These are phyloP conservation scores for Nosema muscidifuracis DNA, from an alignment of 371 early-diverging fungal genomes.

Conservation along the genomic window DNA sequence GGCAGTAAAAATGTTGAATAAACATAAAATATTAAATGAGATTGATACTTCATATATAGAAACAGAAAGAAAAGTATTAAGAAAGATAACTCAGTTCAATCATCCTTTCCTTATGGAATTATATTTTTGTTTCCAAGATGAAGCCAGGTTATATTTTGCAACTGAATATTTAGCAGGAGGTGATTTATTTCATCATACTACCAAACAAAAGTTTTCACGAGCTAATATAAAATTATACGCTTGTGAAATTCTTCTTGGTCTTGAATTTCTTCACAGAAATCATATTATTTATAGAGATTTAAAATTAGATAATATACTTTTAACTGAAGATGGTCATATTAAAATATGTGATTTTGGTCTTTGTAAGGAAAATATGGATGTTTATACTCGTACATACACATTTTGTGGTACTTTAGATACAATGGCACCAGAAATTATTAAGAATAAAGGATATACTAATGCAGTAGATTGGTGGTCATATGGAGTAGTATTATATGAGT, in stretches of 20 bases:
- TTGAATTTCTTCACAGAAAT: constrained; percentile 83
- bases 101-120: constrained; percentile 72
- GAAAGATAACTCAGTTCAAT: constrained; percentile 71
- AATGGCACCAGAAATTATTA: constrained; percentile 84
- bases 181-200: constrained; percentile 93
- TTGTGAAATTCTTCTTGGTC: constrained; percentile 84
- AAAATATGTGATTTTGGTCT: constrained; percentile 91
- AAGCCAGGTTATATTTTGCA: constrained; percentile 53
- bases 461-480: constrained; percentile 95
- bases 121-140: constrained; percentile 58
- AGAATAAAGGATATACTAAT: constrained; percentile 83
- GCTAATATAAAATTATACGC: constrained; percentile 92
- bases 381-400: constrained; percentile 76
- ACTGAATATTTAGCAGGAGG: constrained; percentile 67
- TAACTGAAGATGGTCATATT: constrained; percentile 75
- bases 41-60: constrained; percentile 78
- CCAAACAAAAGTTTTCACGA: constrained; percentile 83
- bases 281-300: constrained; percentile 95
- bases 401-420: constrained; percentile 92
- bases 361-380: constrained; percentile 77
- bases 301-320: constrained; percentile 82
- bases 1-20: constrained; percentile 92
- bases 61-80: constrained; percentile 81
- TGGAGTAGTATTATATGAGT: constrained; percentile 92
- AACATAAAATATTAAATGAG: constrained; percentile 77